These are phyloP conservation scores for Plasmodium malariae DNA, from an alignment of 169 alveolate genomes.

Conservation along the genomic window DNA sequence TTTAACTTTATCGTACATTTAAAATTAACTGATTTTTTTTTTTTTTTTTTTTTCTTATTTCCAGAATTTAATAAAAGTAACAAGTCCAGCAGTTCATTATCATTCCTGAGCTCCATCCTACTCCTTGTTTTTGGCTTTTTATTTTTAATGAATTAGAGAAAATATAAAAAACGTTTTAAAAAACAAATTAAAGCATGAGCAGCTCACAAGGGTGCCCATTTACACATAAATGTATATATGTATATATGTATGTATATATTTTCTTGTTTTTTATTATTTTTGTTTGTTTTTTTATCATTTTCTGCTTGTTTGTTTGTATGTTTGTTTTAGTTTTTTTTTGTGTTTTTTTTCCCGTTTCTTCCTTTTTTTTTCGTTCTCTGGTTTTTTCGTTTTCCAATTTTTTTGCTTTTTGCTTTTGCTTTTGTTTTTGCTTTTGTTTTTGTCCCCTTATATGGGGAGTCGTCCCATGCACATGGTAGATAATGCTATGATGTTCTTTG, in stretches of 20 bases:
- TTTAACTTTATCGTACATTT: too few species aligned
- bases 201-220: not conserved
- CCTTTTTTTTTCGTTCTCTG: not conserved
- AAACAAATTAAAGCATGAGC: not conserved
- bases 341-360: not conserved
- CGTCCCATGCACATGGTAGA: not conserved
- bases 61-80: slow-evolving; percentile 27
- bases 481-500: not conserved
- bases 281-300: slow-evolving; percentile 2
- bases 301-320: not conserved
- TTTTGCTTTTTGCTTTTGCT: not conserved
- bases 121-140: slow-evolving; percentile 1
- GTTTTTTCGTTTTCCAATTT: not conserved
- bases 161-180: not conserved
- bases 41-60: slow-evolving; percentile 15
- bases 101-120: slow-evolving; percentile 36
- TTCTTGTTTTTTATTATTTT: not conserved
- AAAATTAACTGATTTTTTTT: not conserved
- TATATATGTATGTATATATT: slow-evolving; percentile 4
- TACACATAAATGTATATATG: slow-evolving; percentile 20
- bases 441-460: not conserved
- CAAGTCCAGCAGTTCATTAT: slow-evolving; percentile 38
- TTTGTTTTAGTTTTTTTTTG: not conserved
- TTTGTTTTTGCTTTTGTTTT: not conserved
- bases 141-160: slow-evolving; percentile 26